These are phyloP conservation scores for Entelexis sorbosivorans DNA, from an alignment of 1,139 yeast genomes.

Conservation along the genomic window DNA sequence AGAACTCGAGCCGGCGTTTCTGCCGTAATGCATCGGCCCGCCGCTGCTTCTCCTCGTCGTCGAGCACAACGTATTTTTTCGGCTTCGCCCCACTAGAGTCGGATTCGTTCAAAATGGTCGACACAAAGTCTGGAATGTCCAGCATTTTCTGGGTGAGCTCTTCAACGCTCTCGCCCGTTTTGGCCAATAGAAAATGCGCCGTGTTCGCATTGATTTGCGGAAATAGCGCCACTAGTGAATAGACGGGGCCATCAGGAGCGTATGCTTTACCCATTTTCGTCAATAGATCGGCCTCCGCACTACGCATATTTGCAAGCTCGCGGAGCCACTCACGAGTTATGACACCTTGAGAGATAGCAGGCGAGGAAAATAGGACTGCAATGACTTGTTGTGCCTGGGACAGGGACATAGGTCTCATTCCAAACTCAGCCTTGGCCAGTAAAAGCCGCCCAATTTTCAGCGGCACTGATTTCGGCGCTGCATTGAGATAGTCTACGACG, in stretches of 20 bases:
- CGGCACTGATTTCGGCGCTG: slow-evolving; percentile 16
- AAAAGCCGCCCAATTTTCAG: slow-evolving; percentile 17
- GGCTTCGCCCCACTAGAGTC: neutral
- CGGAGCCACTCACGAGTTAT: slow-evolving; percentile 15
- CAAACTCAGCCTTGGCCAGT: slow-evolving; percentile 14
- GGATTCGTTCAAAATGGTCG: slow-evolving; percentile 14
- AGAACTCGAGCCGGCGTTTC: slow-evolving; percentile 3
- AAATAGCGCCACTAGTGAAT: slow-evolving; percentile 25
- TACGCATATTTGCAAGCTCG: slow-evolving; percentile 2
- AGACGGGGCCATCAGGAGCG: slow-evolving; percentile 16
- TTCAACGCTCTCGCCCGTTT: slow-evolving; percentile 46
- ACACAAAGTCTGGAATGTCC: slow-evolving; percentile 45
- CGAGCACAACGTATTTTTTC: slow-evolving; percentile 10
- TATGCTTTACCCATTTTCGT: slow-evolving; percentile 4
- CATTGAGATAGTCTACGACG: slow-evolving; percentile 18
- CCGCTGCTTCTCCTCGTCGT: slow-evolving; percentile 7
- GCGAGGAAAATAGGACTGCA: slow-evolving; percentile 10
- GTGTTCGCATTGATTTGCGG: slow-evolving; percentile 25
- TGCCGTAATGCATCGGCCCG: slow-evolving; percentile 3
- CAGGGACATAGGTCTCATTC: neutral
- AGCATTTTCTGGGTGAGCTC: slow-evolving; percentile 47
- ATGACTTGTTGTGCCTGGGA: slow-evolving; percentile 1
- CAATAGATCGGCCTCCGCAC: neutral
- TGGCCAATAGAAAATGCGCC: slow-evolving; percentile 31
- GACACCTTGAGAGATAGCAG: slow-evolving; percentile 8